A percentile compares a stretch with the other conserved stretches of the same genome.
Evolutionary conservation across 495 filamentous ascomycete species (phyloP).

Genomic region (Podospora australis): DNA sequence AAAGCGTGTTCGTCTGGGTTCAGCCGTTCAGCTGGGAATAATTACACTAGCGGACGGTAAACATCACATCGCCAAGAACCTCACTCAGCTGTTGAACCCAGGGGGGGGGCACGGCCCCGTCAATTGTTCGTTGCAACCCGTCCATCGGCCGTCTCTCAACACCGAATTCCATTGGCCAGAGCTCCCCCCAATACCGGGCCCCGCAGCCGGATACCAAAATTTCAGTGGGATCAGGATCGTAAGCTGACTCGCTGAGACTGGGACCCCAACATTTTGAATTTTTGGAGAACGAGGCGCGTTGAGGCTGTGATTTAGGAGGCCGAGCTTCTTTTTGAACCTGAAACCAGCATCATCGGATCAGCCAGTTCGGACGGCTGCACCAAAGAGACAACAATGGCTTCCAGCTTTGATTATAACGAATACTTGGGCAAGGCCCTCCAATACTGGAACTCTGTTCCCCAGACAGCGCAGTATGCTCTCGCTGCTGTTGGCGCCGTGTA

Average conservation of each 20-base stretch:
- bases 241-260: too few relatives aligned
- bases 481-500: slow-evolving; percentile 54
- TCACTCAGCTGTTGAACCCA: too few relatives aligned
- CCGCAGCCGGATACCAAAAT: too few relatives aligned
- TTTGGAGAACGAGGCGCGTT: slow-evolving; percentile 2
- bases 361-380: background rate
- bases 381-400: background rate
- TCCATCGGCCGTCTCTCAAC: too few relatives aligned
- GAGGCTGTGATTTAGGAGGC: background rate
- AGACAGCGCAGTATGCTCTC: slow-evolving; percentile 28
- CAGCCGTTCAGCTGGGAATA: too few relatives aligned
- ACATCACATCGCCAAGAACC: too few relatives aligned
- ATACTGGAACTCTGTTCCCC: slow-evolving; percentile 33
- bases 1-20: too few relatives aligned
- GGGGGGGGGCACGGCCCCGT: too few relatives aligned
- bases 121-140: too few relatives aligned
- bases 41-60: too few relatives aligned
- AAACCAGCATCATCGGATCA: background rate
- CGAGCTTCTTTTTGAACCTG: background rate
- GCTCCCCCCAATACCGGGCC: too few relatives aligned
- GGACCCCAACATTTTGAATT: slow-evolving; percentile 4
- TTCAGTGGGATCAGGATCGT: too few relatives aligned
- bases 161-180: background rate
- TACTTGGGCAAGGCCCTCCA: slow-evolving; percentile 33
- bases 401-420: slow-evolving; percentile 4